phyloP scores from a whole-genome alignment of 2,329 filamentous ascomycete genomes.

The Teratosphaeria destructans region DNA sequence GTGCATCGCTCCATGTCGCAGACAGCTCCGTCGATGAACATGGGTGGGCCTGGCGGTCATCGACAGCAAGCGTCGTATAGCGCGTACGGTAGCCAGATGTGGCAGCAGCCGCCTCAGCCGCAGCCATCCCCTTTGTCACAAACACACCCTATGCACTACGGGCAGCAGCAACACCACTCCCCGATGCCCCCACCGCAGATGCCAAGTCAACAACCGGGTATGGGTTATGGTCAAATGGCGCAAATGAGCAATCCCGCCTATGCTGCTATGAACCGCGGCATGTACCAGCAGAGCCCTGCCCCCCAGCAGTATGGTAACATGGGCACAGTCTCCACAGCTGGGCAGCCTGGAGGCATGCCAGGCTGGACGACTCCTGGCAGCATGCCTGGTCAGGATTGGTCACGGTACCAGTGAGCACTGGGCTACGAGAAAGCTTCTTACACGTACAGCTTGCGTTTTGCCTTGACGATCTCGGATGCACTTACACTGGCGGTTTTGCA shows the following conservation, averaged over 20 bases:
- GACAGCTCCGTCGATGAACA: conserved; percentile 49
- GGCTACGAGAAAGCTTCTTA: not conserved
- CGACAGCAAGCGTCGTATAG: conserved; percentile 36
- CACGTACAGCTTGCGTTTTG: not conserved
- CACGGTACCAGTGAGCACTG: conserved; percentile 7
- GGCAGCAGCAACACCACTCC: conserved; percentile 38
- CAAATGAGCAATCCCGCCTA: conserved; percentile 35
- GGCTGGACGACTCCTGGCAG: conserved; percentile 36
- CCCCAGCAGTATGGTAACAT: conserved; percentile 29
- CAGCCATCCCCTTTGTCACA: conserved; percentile 39
- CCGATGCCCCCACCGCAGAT: conserved; percentile 41
- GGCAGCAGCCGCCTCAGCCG: conserved; percentile 34
- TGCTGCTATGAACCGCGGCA: conserved; percentile 36
- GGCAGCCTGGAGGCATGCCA: conserved; percentile 42
- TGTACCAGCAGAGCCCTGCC: conserved; percentile 40
- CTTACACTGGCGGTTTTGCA: not conserved
- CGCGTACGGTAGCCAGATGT: conserved; percentile 39
- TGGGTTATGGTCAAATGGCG: conserved; percentile 37
- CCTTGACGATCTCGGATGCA: not conserved
- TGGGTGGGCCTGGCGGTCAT: conserved; percentile 28
- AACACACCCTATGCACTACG: conserved; percentile 38
- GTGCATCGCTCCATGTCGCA: conserved; percentile 54
- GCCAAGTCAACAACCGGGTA: conserved; percentile 30
- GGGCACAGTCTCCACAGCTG: conserved; percentile 25
- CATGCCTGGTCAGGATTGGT: conserved; percentile 21